Evolutionary conservation across 352 stramenopile species (phyloP).

Genomic region (Plasmopara viticola): DNA sequence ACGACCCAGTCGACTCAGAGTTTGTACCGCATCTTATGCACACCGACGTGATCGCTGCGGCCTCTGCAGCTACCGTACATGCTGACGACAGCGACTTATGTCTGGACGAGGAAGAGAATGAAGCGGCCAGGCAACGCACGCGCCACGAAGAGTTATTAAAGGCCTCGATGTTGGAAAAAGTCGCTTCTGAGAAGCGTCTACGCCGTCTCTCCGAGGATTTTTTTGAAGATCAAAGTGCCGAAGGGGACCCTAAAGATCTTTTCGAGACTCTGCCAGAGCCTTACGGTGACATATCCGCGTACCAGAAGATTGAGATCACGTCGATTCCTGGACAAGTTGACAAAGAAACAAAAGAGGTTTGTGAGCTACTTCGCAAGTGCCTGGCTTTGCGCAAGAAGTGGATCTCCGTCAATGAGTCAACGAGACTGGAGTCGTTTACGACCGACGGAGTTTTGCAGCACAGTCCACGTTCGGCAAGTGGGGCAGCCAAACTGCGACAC

Average conservation of each 20-base stretch:
- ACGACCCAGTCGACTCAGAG: constrained; percentile 2
- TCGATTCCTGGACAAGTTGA: constrained; percentile 57
- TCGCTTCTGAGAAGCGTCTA: constrained; percentile 66
- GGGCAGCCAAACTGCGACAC: constrained; percentile 42
- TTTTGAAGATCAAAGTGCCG: constrained; percentile 19
- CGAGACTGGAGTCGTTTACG: constrained; percentile 10
- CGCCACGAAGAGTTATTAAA: constrained; percentile 64
- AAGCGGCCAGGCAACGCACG: constrained; percentile 22
- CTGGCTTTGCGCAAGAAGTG: constrained; percentile 63
- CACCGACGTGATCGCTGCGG: constrained; percentile 21
- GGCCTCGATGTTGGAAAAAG: constrained; percentile 68
- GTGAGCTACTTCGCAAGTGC: constrained; percentile 74
- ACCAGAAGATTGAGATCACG: constrained; percentile 79
- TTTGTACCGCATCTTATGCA: constrained; percentile 24
- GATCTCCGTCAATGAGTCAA: constrained; percentile 44
- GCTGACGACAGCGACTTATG: constrained; percentile 22
- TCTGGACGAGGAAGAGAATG: constrained; percentile 29
- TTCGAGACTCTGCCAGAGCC: constrained; percentile 79
- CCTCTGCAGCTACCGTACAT: constrained; percentile 11
- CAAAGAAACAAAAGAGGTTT: constrained; percentile 70
- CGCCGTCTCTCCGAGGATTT: constrained; percentile 42
- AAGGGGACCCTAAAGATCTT: constrained; percentile 29
- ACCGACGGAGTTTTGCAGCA: constrained; percentile 12
- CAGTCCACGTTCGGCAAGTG: constrained; percentile 29
- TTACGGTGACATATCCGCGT: constrained; percentile 59